A percentile compares a stretch with the other conserved stretches of the same genome.
Conservation (phyloP, 2,329 filamentous ascomycete genomes). For the Helotiales sp. region DNA sequence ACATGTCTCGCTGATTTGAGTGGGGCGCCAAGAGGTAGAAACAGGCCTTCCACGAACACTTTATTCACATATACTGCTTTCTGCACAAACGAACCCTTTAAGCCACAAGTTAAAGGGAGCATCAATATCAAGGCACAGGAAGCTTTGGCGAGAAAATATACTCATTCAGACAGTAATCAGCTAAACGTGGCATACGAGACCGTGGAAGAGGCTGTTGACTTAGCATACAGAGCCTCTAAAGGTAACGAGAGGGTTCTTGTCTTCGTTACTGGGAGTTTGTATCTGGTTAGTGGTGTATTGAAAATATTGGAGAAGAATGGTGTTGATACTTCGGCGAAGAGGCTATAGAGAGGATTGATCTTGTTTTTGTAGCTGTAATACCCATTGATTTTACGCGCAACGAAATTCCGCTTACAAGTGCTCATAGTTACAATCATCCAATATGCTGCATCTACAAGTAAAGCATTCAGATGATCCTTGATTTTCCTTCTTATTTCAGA, state of each 20-base stretch:
- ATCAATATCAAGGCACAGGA: slow-evolving; percentile 65
- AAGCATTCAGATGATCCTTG: too few relatives aligned
- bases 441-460: too few relatives aligned
- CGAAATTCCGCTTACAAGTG: too few relatives aligned
- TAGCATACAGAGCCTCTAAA: slow-evolving; percentile 39
- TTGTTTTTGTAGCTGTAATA: neutral
- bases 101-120: slow-evolving; percentile 38
- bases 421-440: too few relatives aligned
- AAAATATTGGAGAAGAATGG: slow-evolving; percentile 54
- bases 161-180: slow-evolving; percentile 48
- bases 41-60: neutral
- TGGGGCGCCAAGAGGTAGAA: neutral
- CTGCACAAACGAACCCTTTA: slow-evolving; percentile 72
- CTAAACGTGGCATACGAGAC: slow-evolving; percentile 59
- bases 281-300: slow-evolving; percentile 78
- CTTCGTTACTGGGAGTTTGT: slow-evolving; percentile 79
- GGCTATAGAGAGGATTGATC: neutral
- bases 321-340: neutral
- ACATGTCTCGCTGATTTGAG: slow-evolving; percentile 45
- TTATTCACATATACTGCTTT: slow-evolving; percentile 76
- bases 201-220: slow-evolving; percentile 66
- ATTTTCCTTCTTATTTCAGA: too few relatives aligned
- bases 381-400: too few relatives aligned
- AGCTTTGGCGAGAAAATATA: slow-evolving; percentile 62
- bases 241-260: slow-evolving; percentile 52